Evolutionary conservation across 108 stramenopile species (phyloP).

Genomic region (Conticribra guillardii): DNA sequence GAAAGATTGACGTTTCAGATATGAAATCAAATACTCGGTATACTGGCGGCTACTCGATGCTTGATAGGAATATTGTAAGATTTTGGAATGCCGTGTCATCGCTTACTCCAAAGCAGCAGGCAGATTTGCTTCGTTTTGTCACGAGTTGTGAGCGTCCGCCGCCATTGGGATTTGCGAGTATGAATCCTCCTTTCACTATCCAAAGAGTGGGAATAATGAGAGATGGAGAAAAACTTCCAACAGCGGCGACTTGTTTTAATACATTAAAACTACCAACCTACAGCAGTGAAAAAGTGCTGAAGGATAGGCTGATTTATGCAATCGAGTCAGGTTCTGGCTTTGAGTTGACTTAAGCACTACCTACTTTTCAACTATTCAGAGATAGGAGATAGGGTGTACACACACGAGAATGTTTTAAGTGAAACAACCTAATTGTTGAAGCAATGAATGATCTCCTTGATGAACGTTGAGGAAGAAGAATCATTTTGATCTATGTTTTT

Average conservation of each 20-base stretch:
- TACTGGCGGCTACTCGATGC: slow-evolving; percentile 86
- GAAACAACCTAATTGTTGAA: too few species aligned
- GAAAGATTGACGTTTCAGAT: slow-evolving; percentile 91
- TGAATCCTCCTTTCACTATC: slow-evolving; percentile 97
- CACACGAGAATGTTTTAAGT: too few species aligned
- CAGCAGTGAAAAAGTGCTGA: slow-evolving; percentile 90
- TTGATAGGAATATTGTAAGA: slow-evolving; percentile 80
- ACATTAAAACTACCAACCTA: slow-evolving; percentile 98
- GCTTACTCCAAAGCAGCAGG: slow-evolving; percentile 82
- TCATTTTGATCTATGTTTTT: too few species aligned
- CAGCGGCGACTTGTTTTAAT: slow-evolving; percentile 99
- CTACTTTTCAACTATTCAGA: slow-evolving; percentile 2
- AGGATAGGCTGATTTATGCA: slow-evolving; percentile 78
- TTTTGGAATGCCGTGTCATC: slow-evolving; percentile 92
- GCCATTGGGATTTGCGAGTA: slow-evolving; percentile 92
- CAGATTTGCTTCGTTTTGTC: slow-evolving; percentile 93
- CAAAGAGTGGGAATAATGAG: slow-evolving; percentile 88
- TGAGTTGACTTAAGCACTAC: slow-evolving; percentile 73
- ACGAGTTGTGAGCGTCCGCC: slow-evolving; percentile 97
- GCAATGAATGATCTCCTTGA: too few species aligned
- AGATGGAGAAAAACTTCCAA: slow-evolving; percentile 91
- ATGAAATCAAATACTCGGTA: slow-evolving; percentile 89
- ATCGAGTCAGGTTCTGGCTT: slow-evolving; percentile 93
- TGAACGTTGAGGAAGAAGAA: too few species aligned
- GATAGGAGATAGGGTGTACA: too few species aligned